Evolutionary conservation across 2,329 filamentous ascomycete species (phyloP), one percentile per base, ranked within the genome.

Genomic region (Cordyceps javanica): DNA sequence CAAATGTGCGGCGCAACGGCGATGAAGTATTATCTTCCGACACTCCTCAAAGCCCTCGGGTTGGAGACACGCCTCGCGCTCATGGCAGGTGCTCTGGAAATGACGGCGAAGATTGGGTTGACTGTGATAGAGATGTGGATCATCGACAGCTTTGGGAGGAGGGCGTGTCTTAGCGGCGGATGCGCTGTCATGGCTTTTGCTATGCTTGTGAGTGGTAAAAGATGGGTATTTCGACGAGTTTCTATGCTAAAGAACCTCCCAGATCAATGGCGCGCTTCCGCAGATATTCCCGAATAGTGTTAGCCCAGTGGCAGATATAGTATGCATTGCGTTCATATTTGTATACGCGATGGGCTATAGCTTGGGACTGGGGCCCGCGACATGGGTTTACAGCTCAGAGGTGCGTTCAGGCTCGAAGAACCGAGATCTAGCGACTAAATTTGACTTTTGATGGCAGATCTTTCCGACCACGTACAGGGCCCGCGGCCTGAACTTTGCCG

Each of bases 361-460:
- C 52, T 71, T 84, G 60, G 79, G 81, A 0, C 82, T 83, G 44
- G 81, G 81, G 0, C 79, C 81, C 0, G 76, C 79, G 1, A 74
- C 80, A 0, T 85, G 81, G 81, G 79, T 84, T 0, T 84, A 84
- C 60, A 78, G 79, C n/a, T 76, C 80, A 0, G 81, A 85, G 70
- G 78, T 81, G 60, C 25, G 67, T 51, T 3, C 3, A 19, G 28
- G 3, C 30, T 34, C 5, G 21, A 32, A 11, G 30, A 5, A 14
- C 8, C 13, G 5, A 14, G 13, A 30, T 48, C 16, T 30, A 7
- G 19, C 23, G 30, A 14, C 30, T 6, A 14, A 50, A 25, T 19
- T 32, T 38, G 19, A 50, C n/a, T n/a, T 4, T 21, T 11, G 8
- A n/a, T 34, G 30, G 8, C n/a, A 77, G 74, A 83, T 84, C 61